phyloP scores from a whole-genome alignment of 2,329 filamentous ascomycete genomes.

The Torrubiella hemipterigena region DNA sequence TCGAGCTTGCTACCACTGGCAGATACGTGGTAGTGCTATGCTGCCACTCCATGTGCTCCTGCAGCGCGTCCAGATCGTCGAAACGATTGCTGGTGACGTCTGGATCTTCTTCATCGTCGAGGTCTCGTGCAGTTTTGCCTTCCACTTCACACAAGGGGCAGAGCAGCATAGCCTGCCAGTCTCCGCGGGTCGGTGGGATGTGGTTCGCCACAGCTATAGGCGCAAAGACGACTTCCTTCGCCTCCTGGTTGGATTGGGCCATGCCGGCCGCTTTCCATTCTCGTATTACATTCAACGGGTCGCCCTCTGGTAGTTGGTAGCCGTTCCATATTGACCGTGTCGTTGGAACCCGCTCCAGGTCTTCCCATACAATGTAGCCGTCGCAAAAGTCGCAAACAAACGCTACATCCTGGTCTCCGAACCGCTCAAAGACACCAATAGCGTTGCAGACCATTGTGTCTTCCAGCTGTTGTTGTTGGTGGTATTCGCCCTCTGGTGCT shows the following conservation, averaged over 20 bases:
- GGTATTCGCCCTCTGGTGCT: slow-evolving; percentile 20
- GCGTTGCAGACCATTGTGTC: slow-evolving; percentile 38
- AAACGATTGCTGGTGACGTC: slow-evolving; percentile 38
- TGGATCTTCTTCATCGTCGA: slow-evolving; percentile 38
- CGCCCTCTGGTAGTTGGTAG: slow-evolving; percentile 9
- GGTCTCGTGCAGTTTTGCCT: slow-evolving; percentile 26
- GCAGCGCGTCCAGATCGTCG: slow-evolving; percentile 33
- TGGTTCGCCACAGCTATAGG: slow-evolving; percentile 48
- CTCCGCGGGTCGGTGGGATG: slow-evolving; percentile 33
- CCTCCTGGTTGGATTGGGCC: slow-evolving; percentile 23
- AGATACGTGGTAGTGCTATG: slow-evolving; percentile 31
- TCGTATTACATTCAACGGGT: slow-evolving; percentile 16
- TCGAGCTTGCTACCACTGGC: slow-evolving; percentile 18
- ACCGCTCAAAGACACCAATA: slow-evolving; percentile 43
- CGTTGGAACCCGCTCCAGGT: slow-evolving; percentile 40
- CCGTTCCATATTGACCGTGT: slow-evolving; percentile 22
- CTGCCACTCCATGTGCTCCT: slow-evolving; percentile 45
- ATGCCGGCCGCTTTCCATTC: slow-evolving; percentile 42
- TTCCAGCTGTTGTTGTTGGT: slow-evolving; percentile 27
- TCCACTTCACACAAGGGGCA: slow-evolving; percentile 48
- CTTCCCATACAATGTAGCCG: slow-evolving; percentile 46
- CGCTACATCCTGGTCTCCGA: slow-evolving; percentile 40
- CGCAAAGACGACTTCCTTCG: slow-evolving; percentile 42
- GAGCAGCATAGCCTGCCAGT: slow-evolving; percentile 38
- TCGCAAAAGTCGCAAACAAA: slow-evolving; percentile 53